Percentiles rank a stretch among this genome's conserved stretches.
These are phyloP conservation scores for Quercus agrifolia DNA, from an alignment of 306 rosid species.

Conservation along the genomic window DNA sequence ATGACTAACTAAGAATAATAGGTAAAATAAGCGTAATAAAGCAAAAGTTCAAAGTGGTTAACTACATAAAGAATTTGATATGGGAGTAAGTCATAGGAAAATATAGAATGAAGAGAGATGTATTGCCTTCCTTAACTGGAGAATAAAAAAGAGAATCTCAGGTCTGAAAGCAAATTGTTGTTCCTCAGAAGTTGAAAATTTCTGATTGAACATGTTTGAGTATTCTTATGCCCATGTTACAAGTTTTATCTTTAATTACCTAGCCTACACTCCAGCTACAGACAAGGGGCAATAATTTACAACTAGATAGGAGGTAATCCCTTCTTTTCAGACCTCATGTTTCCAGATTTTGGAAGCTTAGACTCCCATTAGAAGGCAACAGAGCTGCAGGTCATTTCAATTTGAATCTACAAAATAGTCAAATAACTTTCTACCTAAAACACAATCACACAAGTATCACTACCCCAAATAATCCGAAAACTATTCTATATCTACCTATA, in stretches of 20 bases:
- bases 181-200: not conserved
- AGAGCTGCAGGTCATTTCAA: constrained; percentile 36
- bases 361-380: constrained; percentile 54
- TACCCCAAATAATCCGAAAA: not conserved
- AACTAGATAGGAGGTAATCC: not conserved
- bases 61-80: no score
- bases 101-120: no score
- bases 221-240: not conserved
- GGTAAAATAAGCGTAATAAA: not conserved
- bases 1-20: not conserved
- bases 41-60: not conserved
- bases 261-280: not conserved
- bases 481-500: constrained; percentile 5
- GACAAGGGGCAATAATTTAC: not conserved
- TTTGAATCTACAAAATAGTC: not conserved
- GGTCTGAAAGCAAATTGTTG: not conserved
- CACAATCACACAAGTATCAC: not conserved
- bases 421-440: not conserved
- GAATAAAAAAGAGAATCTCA: no score
- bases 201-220: not conserved
- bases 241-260: not conserved
- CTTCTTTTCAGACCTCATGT: constrained; percentile 41
- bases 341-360: constrained; percentile 59
- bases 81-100: no score
- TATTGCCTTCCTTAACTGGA: no score